Base-by-base conservation (phyloP, 2,329 filamentous ascomycete species). In the Pseudogymnoascus sp. region DNA sequence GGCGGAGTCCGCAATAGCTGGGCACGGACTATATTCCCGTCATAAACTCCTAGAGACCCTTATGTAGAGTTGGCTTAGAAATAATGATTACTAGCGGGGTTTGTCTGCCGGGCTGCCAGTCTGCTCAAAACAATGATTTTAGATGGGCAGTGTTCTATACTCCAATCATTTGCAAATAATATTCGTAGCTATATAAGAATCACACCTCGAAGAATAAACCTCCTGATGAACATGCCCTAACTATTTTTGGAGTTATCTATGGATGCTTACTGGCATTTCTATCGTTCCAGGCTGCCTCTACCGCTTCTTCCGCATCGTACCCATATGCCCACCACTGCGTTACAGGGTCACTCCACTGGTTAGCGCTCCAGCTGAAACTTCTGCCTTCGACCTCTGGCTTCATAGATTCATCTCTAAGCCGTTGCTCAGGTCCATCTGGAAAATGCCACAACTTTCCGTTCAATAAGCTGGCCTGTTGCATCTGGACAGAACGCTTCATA, bases 401-500 rank as follows among this genome's bases (percentile, higher is more conserved):
- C 76, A 77, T 78, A 6, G 4, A 70, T 75, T 11, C 75, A 69
- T 88, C 85, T 53, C 85, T 75, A 19, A 75, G 77, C 66, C 80
- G 74, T 69, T 88, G 85, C 64, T 83, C 80, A 1, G 80, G 77
- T 1, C 84, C 83, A 65, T 83, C 72, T 2, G 68, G 67, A 75
- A 83, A 75, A 63, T 83, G 81, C 78, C 78, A 81, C 2, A 82
- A 66, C 21, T 75, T 72, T 1, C 76, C 77, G 64, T 83, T 82
- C 5, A 80, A 71, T 13, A 75, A 71, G 66, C 76, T 79, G 9
- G 74, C 79, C 64, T 76, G 74, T 66, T 78, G 78, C 77, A 78
- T 79, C 65, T 72, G 71, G 3, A 72, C 69, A 1, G 72, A 70
- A 0, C 76, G 70, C 19, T 70, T 60, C 50, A 72, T 73, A 6